Base-by-base conservation (phyloP, 1,284 basidiomycete species). In the Austropuccinia psidii region DNA sequence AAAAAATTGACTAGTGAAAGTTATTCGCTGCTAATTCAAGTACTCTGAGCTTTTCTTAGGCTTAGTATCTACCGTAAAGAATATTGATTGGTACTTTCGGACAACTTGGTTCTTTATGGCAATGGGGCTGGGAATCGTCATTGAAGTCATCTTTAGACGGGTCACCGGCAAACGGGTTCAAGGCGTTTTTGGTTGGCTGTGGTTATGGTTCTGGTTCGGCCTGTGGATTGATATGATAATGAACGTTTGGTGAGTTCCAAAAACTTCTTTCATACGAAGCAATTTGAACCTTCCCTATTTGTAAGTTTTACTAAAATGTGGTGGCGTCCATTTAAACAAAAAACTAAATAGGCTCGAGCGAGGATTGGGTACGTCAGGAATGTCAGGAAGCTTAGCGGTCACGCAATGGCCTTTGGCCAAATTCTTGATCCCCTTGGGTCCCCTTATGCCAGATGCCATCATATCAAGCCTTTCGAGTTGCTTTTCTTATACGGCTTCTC, bases 341-440 rank as follows among this genome's bases (percentile, higher is more conserved):
- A 43, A 41, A 41, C n/a, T 33, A 19, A 24, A 43, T 13, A 70
- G 57, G 54, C 43, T 60, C 19, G 68, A 58, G n/a, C 41, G 35
- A 35, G 57, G 54, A 37, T 41, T 70, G 13, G 68, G 68, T 17
- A n/a, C 37, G 4, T n/a, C 68, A 39, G 68, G 68, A 11, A 49
- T 60, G 41, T 29, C 37, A n/a, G 39, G 52, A 8, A 50, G 50
- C 47, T 58, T 33, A 11, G 52, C 55, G 50, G 50, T 57, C 4
- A 68, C 50, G 1, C 49, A 68, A 27, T 70, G 68, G 68, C 43
- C 68, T 45, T 60, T 45, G 41, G 43, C 41, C 17, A 45, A 55
- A n/a, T 50, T 70, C 29, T 37, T 70, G 21, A 57, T 70, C 17
- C 68, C 68, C 45, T 45, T 70, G 6, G 68, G 68, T 29, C 68